phyloP scores from a whole-genome alignment of 345 rosid genomes.

The Moringa oleifera region DNA sequence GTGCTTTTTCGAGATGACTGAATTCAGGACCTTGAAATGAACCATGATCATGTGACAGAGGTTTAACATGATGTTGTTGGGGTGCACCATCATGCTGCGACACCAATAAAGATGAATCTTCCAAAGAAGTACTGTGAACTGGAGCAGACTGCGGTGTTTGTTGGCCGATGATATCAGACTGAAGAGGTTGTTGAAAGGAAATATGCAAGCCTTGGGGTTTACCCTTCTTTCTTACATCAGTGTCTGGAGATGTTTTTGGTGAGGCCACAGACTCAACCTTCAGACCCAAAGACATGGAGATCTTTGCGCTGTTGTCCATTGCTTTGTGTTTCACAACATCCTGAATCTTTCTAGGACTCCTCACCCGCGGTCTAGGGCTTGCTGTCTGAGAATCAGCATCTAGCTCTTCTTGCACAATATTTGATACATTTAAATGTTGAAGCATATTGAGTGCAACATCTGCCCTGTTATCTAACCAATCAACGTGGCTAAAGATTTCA shows the following conservation, averaged over 20 bases:
- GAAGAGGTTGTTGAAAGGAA: conserved; percentile 19
- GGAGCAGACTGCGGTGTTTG: conserved; percentile 18
- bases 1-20: conserved; percentile 8
- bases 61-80: conserved; percentile 13
- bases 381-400: conserved; percentile 28
- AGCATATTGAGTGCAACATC: conserved; percentile 74
- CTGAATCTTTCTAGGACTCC: conserved; percentile 33
- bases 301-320: conserved; percentile 27
- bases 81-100: conserved; percentile 35
- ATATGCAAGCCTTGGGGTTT: conserved; percentile 11
- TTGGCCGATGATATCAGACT: conserved; percentile 15
- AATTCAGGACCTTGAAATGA: conserved; percentile 18
- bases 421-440: conserved; percentile 63
- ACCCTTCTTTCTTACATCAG: conserved; percentile 8
- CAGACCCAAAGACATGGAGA: conserved; percentile 27
- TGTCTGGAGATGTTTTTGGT: conserved; percentile 20
- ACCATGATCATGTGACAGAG: conserved; percentile 21
- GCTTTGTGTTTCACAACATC: conserved; percentile 30
- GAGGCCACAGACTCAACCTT: conserved; percentile 27
- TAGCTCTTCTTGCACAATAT: conserved; percentile 37
- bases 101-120: conserved; percentile 25
- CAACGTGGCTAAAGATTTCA: conserved; percentile 77
- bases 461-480: conserved; percentile 64
- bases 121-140: background rate
- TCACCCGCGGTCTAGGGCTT: conserved; percentile 36